Conservation (phyloP, 2,329 filamentous ascomycete species). For the Venturiaceae sp. region DNA sequence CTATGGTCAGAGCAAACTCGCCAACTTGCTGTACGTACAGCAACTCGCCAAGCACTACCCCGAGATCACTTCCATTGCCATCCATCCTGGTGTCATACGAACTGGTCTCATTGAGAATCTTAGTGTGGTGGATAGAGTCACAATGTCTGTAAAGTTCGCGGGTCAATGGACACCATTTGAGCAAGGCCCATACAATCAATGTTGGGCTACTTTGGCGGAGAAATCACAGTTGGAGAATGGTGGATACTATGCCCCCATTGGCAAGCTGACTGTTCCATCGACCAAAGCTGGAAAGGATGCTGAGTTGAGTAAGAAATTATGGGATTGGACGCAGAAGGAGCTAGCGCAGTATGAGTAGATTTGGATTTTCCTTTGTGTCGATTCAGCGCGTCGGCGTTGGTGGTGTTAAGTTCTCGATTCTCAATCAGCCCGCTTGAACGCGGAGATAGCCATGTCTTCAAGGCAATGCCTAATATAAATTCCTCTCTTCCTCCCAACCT, state of each 20-base stretch:
- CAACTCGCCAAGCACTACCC: constrained; percentile 35
- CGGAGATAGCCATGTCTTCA: no score
- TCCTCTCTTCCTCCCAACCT: no score
- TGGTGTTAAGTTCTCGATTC: no score
- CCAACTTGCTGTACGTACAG: constrained; percentile 37
- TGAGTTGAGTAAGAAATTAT: constrained; percentile 6
- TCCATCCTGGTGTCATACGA: constrained; percentile 40
- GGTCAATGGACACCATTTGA: background rate
- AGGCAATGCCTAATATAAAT: no score
- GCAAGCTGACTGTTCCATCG: constrained; percentile 2
- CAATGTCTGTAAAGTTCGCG: background rate
- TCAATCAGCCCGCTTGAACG: no score
- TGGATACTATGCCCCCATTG: constrained; percentile 5
- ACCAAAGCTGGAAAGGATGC: background rate
- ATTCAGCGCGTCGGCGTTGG: no score
- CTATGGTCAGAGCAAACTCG: constrained; percentile 41
- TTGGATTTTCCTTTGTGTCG: no score
- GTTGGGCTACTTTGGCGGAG: constrained; percentile 4
- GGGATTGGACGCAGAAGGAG: constrained; percentile 10
- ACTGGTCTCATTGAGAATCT: constrained; percentile 26
- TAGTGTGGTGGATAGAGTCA: background rate
- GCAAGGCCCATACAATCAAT: constrained; percentile 8
- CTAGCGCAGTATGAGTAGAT: background rate
- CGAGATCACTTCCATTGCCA: constrained; percentile 29
- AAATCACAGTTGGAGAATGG: constrained; percentile 4